Evolutionary conservation across 192 early-diverging fungal genomes (phyloP).

Genomic region (Coemansia sp.): DNA sequence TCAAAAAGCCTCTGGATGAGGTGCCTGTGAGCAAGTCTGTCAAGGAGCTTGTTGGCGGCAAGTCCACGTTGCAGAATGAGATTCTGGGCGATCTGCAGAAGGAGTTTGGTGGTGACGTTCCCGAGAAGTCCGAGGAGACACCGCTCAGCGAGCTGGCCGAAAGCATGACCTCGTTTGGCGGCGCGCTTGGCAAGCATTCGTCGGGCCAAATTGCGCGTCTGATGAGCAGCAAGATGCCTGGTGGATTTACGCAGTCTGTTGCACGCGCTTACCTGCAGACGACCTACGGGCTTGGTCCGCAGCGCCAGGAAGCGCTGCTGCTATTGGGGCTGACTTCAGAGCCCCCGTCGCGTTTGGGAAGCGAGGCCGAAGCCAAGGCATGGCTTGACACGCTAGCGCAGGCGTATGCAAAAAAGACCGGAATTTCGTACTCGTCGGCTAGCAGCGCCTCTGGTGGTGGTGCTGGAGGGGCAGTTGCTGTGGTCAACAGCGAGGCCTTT

Average conservation of each 20-base stretch:
- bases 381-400: conserved; percentile 81
- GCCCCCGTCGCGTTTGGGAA: conserved; percentile 75
- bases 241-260: conserved; percentile 66
- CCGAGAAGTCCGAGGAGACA: conserved; percentile 89
- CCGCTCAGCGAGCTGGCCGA: conserved; percentile 78
- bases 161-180: conserved; percentile 60
- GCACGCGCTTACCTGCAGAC: conserved; percentile 66
- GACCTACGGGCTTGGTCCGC: conserved; percentile 80
- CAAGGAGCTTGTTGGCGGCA: conserved; percentile 92
- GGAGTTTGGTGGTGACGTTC: conserved; percentile 64
- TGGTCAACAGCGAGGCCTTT: conserved; percentile 92
- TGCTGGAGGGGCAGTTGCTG: conserved; percentile 45
- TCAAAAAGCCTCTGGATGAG: conserved; percentile 86
- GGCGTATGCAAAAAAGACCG: conserved; percentile 74
- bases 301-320: conserved; percentile 78
- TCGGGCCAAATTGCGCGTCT: conserved; percentile 71
- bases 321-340: conserved; percentile 80
- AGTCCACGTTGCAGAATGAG: conserved; percentile 94
- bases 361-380: conserved; percentile 83
- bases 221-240: conserved; percentile 84
- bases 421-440: conserved; percentile 63
- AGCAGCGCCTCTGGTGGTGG: conserved; percentile 46
- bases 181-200: conserved; percentile 81
- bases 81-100: conserved; percentile 72
- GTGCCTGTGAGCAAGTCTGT: conserved; percentile 65